Evolutionary conservation across 768 basidiomycete genomes (phyloP), one percentile per base, ranked within the genome.

Genomic region (Macrocybe gigantea): DNA sequence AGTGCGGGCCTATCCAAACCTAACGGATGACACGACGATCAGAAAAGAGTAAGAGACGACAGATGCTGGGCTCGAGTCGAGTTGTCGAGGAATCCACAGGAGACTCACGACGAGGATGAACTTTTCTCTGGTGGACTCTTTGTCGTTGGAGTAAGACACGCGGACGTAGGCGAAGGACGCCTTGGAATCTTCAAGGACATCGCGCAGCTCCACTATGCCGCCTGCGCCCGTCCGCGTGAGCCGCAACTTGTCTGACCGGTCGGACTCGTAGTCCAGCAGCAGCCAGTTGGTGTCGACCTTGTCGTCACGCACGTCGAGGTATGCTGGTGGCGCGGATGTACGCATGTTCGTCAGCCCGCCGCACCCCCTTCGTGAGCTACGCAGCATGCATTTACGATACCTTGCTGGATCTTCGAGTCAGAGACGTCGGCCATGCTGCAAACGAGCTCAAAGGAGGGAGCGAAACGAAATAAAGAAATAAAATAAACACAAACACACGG

Each of bases 231-330:
- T 92, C 60, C 76, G 63, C 8, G 90, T 85, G 59, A 97, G 70
- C 54, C 69, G 64, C 56, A 96, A 80, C 61, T 79, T 88, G 76
- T 95, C 89, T 33, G 85, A 88, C 57, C 79, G 77, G 65, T 89
- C 87, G 59, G 75, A 75, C 77, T 87, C 85, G 64, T 97, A 98
- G 63, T 95, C 89, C 49, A 96, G 68, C 48, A 97, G 72, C 39
- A 94, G 61, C 93, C 93, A 97, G 64, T 88, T 96, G 32, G 82
- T 88, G 31, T 89, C 87, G 35, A 83, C 75, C 61, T 93, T 93
- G 75, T 90, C 83, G 52, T 73, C 75, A 55, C 93, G 84, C 47
- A 96, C 85, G 56, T 93, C 88, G 64, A 79, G 73, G 75, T 96
- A 95, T 32, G 92, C 94, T 91, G 62, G 22, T 22, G 22, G 22